A percentile compares a stretch with the other conserved stretches of the same genome.
Evolutionary conservation across 495 filamentous ascomycete genomes (phyloP).

Genomic region (Penicillium coprophilum): DNA sequence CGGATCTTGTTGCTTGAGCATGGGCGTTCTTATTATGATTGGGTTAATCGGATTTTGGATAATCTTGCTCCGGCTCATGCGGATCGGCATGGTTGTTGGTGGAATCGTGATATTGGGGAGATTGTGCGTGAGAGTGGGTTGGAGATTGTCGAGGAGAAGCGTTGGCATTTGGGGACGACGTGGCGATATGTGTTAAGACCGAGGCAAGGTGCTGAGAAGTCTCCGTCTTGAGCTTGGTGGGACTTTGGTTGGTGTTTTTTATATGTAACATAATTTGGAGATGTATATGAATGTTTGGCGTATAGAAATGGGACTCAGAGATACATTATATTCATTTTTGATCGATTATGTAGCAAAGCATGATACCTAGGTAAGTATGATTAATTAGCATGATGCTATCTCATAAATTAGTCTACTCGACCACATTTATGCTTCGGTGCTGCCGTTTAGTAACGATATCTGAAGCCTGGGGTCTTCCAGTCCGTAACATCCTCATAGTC

Average conservation of each 20-base stretch:
- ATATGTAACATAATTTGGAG: not conserved
- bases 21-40: slow-evolving; percentile 72
- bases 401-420: not conserved
- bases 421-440: not conserved
- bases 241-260: not conserved
- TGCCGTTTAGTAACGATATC: slow-evolving; percentile 41
- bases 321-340: not conserved
- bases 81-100: slow-evolving; percentile 89
- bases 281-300: slow-evolving; percentile 5
- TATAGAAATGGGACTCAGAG: not conserved
- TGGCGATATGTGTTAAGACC: slow-evolving; percentile 65
- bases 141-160: slow-evolving; percentile 69
- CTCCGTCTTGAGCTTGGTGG: not conserved
- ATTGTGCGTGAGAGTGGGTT: slow-evolving; percentile 80
- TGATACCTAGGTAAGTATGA: no score
- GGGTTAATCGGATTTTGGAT: slow-evolving; percentile 80
- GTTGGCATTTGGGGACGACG: slow-evolving; percentile 75
- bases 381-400: not conserved
- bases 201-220: slow-evolving; percentile 10
- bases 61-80: slow-evolving; percentile 75
- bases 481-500: slow-evolving; percentile 55
- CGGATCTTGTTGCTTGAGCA: slow-evolving; percentile 89
- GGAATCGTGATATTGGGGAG: slow-evolving; percentile 85
- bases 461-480: slow-evolving; percentile 53
- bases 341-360: not conserved